phyloP scores from a whole-genome alignment of 768 basidiomycete genomes.

The Russula earlei region DNA sequence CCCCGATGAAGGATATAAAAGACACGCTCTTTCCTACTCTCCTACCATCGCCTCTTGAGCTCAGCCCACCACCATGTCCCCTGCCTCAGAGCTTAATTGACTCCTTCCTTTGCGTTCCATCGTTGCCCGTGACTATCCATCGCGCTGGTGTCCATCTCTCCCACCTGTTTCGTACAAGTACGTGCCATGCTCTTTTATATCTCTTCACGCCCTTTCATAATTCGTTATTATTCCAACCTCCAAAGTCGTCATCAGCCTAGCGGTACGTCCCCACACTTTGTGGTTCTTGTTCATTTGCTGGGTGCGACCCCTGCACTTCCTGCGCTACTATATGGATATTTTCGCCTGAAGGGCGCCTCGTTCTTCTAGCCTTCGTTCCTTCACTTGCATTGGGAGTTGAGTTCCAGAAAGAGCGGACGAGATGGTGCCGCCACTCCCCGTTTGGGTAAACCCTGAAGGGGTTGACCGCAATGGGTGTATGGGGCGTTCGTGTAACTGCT shows the following conservation, averaged over 20 bases:
- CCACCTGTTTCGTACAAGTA: not conserved
- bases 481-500: not conserved
- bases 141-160: not conserved
- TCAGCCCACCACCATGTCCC: not conserved
- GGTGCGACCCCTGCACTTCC: not conserved
- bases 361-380: not conserved
- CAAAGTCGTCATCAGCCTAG: not conserved
- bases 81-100: not conserved
- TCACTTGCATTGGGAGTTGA: not conserved
- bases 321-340: not conserved
- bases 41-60: not conserved
- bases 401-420: not conserved
- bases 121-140: not conserved
- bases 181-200: not conserved
- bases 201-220: not conserved
- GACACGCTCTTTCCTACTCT: conserved; percentile 8
- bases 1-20: conserved; percentile 16
- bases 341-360: conserved; percentile 1
- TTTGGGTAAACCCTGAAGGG: conserved; percentile 9
- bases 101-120: not conserved
- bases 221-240: not conserved
- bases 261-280: not conserved
- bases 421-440: too few species aligned
- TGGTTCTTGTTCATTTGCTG: not conserved
- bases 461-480: not conserved